A percentile compares a stretch with the other conserved stretches of the same genome.
phyloP scores from a whole-genome alignment of 805 yeast genomes.

The Yamadazyma olivae region DNA sequence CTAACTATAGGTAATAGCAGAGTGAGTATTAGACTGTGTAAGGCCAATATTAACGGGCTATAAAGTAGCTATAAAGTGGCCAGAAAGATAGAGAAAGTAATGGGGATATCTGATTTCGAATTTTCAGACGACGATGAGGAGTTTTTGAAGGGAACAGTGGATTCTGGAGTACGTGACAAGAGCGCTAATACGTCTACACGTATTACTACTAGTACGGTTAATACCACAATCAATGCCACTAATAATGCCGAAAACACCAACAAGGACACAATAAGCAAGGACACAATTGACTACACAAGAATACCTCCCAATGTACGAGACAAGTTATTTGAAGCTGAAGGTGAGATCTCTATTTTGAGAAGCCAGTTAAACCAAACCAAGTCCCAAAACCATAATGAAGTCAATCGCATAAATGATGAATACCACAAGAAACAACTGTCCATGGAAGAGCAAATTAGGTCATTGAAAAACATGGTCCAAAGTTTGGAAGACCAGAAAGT shows the following conservation, averaged over 20 bases:
- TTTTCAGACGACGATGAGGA: slow-evolving; percentile 13
- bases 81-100: background rate
- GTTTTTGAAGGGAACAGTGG: slow-evolving; percentile 7
- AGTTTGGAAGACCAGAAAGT: slow-evolving; percentile 42
- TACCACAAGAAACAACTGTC: slow-evolving; percentile 14
- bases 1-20: no score
- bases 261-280: no score
- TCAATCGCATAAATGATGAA: slow-evolving; percentile 18
- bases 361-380: slow-evolving; percentile 55
- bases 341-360: slow-evolving; percentile 78
- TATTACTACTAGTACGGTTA: background rate
- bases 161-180: background rate
- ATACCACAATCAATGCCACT: background rate
- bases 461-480: slow-evolving; percentile 29
- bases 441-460: slow-evolving; percentile 29
- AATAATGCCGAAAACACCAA: background rate
- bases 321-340: slow-evolving; percentile 47
- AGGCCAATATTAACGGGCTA: background rate
- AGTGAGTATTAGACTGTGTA: no score
- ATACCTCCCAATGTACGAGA: slow-evolving; percentile 18
- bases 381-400: slow-evolving; percentile 37
- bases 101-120: slow-evolving; percentile 9
- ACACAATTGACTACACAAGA: background rate
- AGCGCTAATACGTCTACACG: background rate
- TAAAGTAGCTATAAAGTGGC: background rate